Percentiles rank a stretch among this genome's conserved stretches.
Conservation (phyloP, 192 early-diverging fungal genomes). For the Backusella sp. region DNA sequence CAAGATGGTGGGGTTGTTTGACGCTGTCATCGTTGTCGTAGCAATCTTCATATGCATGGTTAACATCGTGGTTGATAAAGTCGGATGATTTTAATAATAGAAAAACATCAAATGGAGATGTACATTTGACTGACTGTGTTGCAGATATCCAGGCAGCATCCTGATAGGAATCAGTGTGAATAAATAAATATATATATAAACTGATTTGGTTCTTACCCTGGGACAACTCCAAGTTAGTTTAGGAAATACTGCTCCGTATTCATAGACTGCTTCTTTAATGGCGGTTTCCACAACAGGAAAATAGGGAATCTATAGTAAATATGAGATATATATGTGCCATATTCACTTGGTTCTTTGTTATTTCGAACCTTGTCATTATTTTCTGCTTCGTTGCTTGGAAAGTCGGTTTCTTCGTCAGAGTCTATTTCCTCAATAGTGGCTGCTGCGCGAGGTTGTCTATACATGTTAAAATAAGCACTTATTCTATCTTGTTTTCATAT, state of each 20-base stretch:
- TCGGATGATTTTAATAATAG: conserved; percentile 91
- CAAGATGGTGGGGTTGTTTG: conserved; percentile 59
- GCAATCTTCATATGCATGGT: conserved; percentile 74
- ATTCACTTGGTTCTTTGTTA: neutral
- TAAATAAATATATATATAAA: neutral
- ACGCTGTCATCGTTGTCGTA: conserved; percentile 21
- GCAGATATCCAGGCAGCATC: conserved; percentile 92
- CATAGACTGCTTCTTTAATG: neutral
- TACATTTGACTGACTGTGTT: conserved; percentile 79
- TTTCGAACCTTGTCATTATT: conserved; percentile 13
- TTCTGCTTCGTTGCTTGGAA: conserved; percentile 29
- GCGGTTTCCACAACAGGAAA: neutral
- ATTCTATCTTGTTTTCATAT: neutral
- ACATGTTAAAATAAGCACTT: neutral
- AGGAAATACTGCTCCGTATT: conserved; percentile 40
- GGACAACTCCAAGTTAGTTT: conserved; percentile 97
- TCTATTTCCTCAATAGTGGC: conserved; percentile 33
- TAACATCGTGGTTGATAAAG: conserved; percentile 84
- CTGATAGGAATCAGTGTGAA: conserved; percentile 5
- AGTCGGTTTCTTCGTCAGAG: conserved; percentile 31
- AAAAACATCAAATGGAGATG: conserved; percentile 74
- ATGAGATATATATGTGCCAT: neutral
- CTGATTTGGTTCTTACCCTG: conserved; percentile 43
- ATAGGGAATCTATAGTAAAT: neutral
- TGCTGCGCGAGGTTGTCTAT: conserved; percentile 30